Base-by-base conservation (phyloP, 139 green algal species). In the Tetratostichococcus sp. region DNA sequence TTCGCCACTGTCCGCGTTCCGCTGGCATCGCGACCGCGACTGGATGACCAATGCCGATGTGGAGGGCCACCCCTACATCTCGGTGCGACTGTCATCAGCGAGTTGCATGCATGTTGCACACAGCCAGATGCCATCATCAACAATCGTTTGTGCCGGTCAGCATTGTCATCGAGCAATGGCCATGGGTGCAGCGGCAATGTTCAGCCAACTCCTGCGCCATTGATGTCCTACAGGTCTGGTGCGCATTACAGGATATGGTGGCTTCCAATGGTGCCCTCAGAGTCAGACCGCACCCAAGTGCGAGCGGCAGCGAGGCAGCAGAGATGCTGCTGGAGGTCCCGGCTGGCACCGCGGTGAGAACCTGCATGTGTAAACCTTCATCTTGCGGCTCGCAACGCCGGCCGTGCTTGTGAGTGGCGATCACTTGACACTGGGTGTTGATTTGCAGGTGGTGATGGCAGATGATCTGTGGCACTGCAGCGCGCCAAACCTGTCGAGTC, bases 1-100 rank as follows among this genome's bases (percentile, higher is more conserved):
- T 0, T 35, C 57, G 2, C 30, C 34, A 26, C 30, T 58, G 8
- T 77, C 76, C 0, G 26, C 73, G 0, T 86, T 86, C 71, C 26
- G 26, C 25, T 81, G 77, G 77, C 81, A 86, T 65, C 59, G 77
- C 1, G 81, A 86, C 77, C 73, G 39, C 1, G 77, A 86, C 26
- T 84, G 81, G 73, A 71, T 75, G 50, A 8, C 34, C 26, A 39
- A 76, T 31, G 71, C 14, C 35, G 57, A 35, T 19, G 34, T 33
- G 6, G 1, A 0, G 30, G 62, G 69, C 28, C 28, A 65, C 30
- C 75, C 75, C 1, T 80, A 80, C 58, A 50, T 80, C 57, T 80
- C 75, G 0, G 62, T 85, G n/a, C 79, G 80, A 70, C 50, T 73
- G n/a, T 77, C 76, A 35, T 39, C n/a, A 83, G 71, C 76, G 83